Conservation (phyloP, 2,329 filamentous ascomycete genomes). For the Colletotrichum navitas region DNA sequence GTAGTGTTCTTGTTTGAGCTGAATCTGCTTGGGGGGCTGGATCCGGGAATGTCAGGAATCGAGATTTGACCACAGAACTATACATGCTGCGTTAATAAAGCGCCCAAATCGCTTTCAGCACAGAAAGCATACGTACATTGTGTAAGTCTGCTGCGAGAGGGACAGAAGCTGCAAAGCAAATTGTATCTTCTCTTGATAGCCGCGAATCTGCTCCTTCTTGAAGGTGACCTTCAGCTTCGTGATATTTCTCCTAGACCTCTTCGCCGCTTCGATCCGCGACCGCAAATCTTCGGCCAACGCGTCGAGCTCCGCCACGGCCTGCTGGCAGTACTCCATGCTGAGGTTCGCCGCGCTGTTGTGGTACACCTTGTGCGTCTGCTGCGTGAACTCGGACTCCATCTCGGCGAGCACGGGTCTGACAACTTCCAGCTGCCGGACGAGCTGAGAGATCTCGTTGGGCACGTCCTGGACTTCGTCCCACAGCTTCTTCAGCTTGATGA, state of each 20-base stretch:
- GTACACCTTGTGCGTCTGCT: background rate
- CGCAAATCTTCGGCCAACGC: constrained; percentile 2
- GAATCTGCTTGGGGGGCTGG: background rate
- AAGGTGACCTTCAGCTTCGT: constrained; percentile 27
- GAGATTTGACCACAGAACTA: background rate
- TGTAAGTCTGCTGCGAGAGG: constrained; percentile 9
- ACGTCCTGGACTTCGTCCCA: constrained; percentile 36
- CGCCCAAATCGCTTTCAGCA: rapidly evolving
- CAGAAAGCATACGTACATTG: background rate
- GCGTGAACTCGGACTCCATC: background rate
- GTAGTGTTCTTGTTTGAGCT: background rate
- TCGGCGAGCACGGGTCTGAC: constrained; percentile 2
- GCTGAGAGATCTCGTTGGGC: constrained; percentile 17
- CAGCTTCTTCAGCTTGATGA: constrained; percentile 25
- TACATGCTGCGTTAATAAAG: background rate
- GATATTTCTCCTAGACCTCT: constrained; percentile 4
- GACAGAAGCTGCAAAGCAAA: constrained; percentile 3
- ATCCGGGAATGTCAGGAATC: background rate
- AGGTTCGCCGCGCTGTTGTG: background rate
- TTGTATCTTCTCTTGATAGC: constrained; percentile 18
- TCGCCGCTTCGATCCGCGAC: constrained; percentile 3
- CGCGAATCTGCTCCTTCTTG: constrained; percentile 20
- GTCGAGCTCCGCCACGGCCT: constrained; percentile 11
- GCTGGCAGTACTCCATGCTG: constrained; percentile 12
- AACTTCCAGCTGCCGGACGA: constrained; percentile 19